Evolutionary conservation across 129 eudicot species (phyloP).

Genomic region (Chrysanthemum seticuspe): DNA sequence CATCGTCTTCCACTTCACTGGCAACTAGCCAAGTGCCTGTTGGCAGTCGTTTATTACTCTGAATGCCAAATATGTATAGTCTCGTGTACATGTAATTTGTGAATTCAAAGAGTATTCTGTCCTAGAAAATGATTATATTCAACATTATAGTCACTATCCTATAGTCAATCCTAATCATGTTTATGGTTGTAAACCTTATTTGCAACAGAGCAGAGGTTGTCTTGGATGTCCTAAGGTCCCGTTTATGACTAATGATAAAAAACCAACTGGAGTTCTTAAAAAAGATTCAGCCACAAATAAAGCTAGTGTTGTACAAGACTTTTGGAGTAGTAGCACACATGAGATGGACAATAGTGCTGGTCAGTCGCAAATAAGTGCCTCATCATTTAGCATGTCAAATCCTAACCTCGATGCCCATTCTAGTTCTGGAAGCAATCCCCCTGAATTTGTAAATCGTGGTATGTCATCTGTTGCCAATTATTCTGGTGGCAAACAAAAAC

Average conservation of each 20-base stretch:
- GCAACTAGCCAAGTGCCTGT: background rate
- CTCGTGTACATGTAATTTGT: background rate
- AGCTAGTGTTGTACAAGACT: slow-evolving; percentile 52
- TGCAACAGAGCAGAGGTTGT: slow-evolving; percentile 97
- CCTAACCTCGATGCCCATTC: slow-evolving; percentile 54
- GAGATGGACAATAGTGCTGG: slow-evolving; percentile 79
- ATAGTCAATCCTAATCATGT: slow-evolving; percentile 20
- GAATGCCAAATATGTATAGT: background rate
- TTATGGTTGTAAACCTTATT: slow-evolving; percentile 62
- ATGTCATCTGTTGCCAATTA: slow-evolving; percentile 14
- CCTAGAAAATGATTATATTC: background rate
- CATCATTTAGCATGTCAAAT: slow-evolving; percentile 70
- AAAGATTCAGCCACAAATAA: slow-evolving; percentile 41
- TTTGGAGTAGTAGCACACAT: slow-evolving; percentile 67
- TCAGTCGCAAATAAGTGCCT: slow-evolving; percentile 74
- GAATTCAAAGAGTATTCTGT: background rate
- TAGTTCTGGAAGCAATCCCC: slow-evolving; percentile 49
- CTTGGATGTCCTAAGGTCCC: slow-evolving; percentile 83
- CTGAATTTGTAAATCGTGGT: slow-evolving; percentile 83
- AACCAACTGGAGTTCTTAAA: slow-evolving; percentile 52
- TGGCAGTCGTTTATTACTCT: background rate
- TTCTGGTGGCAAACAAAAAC: background rate
- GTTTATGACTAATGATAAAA: slow-evolving; percentile 54
- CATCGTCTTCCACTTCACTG: too few relatives aligned
- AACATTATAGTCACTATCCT: background rate